phyloP scores from a whole-genome alignment of 2,329 filamentous ascomycete species.

The Sporothrix brunneoviolacea region DNA sequence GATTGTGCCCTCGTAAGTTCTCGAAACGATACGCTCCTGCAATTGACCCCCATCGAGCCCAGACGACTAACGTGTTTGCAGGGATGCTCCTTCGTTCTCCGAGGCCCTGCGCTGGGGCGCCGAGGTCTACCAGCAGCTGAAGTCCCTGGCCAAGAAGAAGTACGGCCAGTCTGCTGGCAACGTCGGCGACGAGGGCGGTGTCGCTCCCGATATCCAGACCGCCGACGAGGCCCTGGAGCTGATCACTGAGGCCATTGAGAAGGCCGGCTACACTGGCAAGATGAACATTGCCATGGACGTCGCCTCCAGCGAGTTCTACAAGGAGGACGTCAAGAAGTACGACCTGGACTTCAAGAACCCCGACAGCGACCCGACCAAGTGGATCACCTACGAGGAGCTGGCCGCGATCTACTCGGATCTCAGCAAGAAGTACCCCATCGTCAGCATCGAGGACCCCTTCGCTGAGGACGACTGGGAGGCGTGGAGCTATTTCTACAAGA shows the following conservation, averaged over 20 bases:
- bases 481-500: conserved; percentile 99
- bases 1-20: conserved; percentile 77
- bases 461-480: conserved; percentile 99
- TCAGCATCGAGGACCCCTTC: conserved; percentile 98
- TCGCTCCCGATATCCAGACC: conserved; percentile 97
- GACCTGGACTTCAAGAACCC: conserved; percentile 99
- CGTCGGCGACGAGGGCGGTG: conserved; percentile 98
- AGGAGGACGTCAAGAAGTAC: conserved; percentile 96
- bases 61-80: no score
- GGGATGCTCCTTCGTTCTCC: conserved; percentile 79
- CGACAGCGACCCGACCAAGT: conserved; percentile 90
- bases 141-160: conserved; percentile 96
- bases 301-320: conserved; percentile 99
- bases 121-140: conserved; percentile 98
- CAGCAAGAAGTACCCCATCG: conserved; percentile 92
- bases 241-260: conserved; percentile 88
- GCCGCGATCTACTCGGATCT: conserved; percentile 85
- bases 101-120: conserved; percentile 95
- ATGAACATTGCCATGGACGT: conserved; percentile 99
- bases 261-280: conserved; percentile 91
- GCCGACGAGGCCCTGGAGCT: conserved; percentile 94
- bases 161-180: conserved; percentile 98
- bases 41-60: no score
- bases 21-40: no score
- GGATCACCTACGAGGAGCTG: conserved; percentile 97